Base-by-base conservation (phyloP, 2,329 filamentous ascomycete genomes). In the Penicillium sp. region DNA sequence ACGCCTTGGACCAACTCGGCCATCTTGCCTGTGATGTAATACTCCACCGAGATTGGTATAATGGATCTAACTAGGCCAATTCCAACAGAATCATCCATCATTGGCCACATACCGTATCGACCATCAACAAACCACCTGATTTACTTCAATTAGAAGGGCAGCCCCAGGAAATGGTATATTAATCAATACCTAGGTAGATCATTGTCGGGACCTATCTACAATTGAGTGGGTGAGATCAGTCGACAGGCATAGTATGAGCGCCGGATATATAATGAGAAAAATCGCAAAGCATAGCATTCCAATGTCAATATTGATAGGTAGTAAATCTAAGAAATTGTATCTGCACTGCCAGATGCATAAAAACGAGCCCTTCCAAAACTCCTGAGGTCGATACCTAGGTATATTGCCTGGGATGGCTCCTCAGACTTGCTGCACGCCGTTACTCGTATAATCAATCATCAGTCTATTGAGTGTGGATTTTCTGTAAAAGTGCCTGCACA, bases 1-100 rank as follows among this genome's bases (percentile, higher is more conserved):
- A 59, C 59, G 59, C 59, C 59, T 61, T 62, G 50, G 59, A 62
- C 59, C 59, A 62, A 62, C 59, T 62, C 59, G 59, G 59, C 59
- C 59, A 62, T 62, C 59, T 62, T 62, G 53, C 59, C 59, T 40
- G 20, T 16, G 9, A 44, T 47, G 37, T 11, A 10, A 1, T 1
- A 9, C 1, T 0, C 0, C 0, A 1, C 7, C 1, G 16, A 2
- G 11, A 39, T 44, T 42, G 29, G 10, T 4, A 10, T 16, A 10
- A 42, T 52, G 2, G 36, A 9, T 18, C 24, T 1, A n/a, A 14
- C 0, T 5, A 2, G 8, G 5, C 27, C 11, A 9, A 1, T 24
- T 8, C 7, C 8, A 26, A 26, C 8, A 9, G n/a, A n/a, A n/a
- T n/a, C 18, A 3, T 20, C 18, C 18, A 20, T 20, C 4, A 20